Evolutionary conservation across 2,329 filamentous ascomycete species (phyloP), one percentile per base, ranked within the genome.

Genomic region (Acephala macrosclerotiorum): DNA sequence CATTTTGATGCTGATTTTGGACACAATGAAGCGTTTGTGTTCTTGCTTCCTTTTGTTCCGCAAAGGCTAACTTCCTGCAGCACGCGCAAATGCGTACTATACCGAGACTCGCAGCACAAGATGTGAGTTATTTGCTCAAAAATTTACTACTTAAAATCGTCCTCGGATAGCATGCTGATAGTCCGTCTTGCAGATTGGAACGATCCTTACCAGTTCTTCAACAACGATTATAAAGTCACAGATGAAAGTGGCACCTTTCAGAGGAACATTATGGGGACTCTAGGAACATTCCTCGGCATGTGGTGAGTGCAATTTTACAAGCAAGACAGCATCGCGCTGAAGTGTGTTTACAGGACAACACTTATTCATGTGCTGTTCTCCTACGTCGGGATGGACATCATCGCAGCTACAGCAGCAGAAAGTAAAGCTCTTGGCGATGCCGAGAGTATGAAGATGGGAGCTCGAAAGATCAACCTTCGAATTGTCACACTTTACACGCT

Each of bases 371-470:
- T 78, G n/a, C 70, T 79, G 36, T 79, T 79, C 65, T 76, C 77
- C 0, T 79, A 77, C 65, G 71, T 78, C 0, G 77, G 78, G 35
- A 79, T 80, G 77, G 78, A 80, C 57, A 80, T 79, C 25, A 74
- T 80, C 18, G 77, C 76, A 35, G 76, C 76, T 12, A 80, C 78
- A 0, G 78, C 78, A 14, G 77, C 78, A 9, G 78, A 80, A 58
- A 77, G 73, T 60, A 75, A 73, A 58, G 70, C 75, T 2, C 74
- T 79, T 4, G 68, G 76, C 11, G 72, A 79, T 53, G 74, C 78
- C 0, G 79, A 80, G 62, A 77, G 73, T 63, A 79, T 80, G 75
- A 80, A 80, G 64, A 79, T 80, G 77, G 78, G 76, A 2, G 75
- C 78, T 16, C 72, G 79, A 47, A 80, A 80, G 61, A 78, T 79